A percentile compares a stretch with the other conserved stretches of the same genome.
These are phyloP conservation scores for Fraxinus albicans DNA, from an alignment of 305 asterid species.

Conservation along the genomic window DNA sequence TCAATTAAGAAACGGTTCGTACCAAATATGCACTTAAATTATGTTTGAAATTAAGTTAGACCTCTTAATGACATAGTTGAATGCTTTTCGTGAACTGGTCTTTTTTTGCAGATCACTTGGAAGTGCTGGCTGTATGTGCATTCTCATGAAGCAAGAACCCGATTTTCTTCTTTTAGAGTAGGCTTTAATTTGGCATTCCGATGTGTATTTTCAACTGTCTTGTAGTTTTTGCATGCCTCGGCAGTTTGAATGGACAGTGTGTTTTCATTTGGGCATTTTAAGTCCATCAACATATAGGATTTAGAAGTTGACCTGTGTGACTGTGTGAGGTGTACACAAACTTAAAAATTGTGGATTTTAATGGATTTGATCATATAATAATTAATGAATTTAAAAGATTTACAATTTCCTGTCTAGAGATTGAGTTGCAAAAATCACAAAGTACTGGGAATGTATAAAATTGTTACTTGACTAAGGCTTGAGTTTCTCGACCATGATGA, in stretches of 20 bases:
- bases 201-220: background rate
- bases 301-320: background rate
- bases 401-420: too few species aligned
- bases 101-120: background rate
- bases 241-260: background rate
- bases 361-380: too few species aligned
- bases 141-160: background rate
- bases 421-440: too few species aligned
- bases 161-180: background rate
- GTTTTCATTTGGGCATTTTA: background rate
- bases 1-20: background rate
- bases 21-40: background rate
- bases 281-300: background rate
- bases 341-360: background rate
- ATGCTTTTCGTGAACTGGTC: background rate
- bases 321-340: background rate
- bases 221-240: background rate
- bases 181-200: background rate
- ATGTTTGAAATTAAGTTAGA: background rate
- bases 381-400: too few species aligned
- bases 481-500: too few species aligned
- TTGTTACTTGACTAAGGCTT: too few species aligned
- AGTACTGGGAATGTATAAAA: too few species aligned
- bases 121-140: background rate
- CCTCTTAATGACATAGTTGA: background rate